Evolutionary conservation across 1,284 basidiomycete species (phyloP).

Genomic region (Microbotryum scabiosae): DNA sequence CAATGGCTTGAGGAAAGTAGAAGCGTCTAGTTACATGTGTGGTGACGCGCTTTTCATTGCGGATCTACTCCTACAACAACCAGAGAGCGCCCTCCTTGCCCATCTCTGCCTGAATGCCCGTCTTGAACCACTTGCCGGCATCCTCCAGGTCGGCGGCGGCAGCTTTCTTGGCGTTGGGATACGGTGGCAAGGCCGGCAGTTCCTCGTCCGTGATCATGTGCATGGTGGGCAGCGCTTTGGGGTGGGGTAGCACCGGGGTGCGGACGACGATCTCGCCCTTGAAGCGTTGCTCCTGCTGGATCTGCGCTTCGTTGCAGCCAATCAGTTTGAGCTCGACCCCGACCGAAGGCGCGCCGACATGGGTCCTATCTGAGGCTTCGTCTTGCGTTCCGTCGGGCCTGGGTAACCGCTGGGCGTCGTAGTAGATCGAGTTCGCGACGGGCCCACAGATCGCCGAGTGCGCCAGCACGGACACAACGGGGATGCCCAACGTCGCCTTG

Average conservation of each 20-base stretch:
- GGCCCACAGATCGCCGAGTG: conserved; percentile 28
- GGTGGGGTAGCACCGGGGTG: conserved; percentile 15
- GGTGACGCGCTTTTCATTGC: not conserved
- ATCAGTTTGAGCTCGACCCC: conserved; percentile 31
- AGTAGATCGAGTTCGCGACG: conserved; percentile 15
- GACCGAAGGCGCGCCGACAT: conserved; percentile 25
- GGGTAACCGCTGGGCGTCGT: conserved; percentile 30
- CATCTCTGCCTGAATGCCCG: conserved; percentile 23
- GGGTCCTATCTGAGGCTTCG: conserved; percentile 12
- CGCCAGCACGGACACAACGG: conserved; percentile 16
- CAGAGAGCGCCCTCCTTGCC: conserved; percentile 24
- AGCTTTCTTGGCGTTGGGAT: not conserved
- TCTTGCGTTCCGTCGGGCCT: conserved; percentile 4
- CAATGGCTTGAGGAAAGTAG: too few species aligned
- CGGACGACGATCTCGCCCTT: conserved; percentile 28
- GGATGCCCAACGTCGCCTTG: conserved; percentile 25
- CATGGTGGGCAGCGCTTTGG: conserved; percentile 4
- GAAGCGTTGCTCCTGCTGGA: conserved; percentile 9
- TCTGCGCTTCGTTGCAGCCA: conserved; percentile 20
- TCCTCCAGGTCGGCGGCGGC: not conserved
- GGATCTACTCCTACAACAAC: conserved; percentile 1
- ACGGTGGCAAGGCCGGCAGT: conserved; percentile 14
- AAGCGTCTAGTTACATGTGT: too few species aligned
- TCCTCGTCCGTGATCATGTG: conserved; percentile 7
- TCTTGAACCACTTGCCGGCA: conserved; percentile 15